A percentile compares a stretch with the other conserved stretches of the same genome.
phyloP scores from a whole-genome alignment of 225 moss, liverwort and hornwort genomes.

The Polytrichum commune region DNA sequence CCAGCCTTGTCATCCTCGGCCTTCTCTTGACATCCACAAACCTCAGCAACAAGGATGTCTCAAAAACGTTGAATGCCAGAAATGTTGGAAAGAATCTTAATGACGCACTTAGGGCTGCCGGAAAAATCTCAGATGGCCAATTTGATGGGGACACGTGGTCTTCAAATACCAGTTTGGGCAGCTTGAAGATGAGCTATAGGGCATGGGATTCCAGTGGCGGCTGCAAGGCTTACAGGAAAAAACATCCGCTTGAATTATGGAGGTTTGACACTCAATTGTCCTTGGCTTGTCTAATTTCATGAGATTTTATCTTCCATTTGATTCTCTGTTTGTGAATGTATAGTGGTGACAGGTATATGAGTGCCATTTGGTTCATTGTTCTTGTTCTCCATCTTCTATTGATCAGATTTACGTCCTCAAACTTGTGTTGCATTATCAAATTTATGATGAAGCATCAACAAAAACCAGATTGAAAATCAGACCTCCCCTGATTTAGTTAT shows the following conservation, averaged over 20 bases:
- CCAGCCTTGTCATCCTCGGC: conserved; percentile 1
- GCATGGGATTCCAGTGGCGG: conserved; percentile 21
- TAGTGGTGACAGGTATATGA: no score
- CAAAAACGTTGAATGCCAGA: background rate
- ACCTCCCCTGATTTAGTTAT: no score
- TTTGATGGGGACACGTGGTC: background rate
- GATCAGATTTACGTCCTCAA: background rate
- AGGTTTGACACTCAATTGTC: conserved; percentile 6
- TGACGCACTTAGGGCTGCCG: background rate
- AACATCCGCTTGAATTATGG: conserved; percentile 4
- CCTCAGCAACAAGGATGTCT: background rate
- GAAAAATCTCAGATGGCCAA: background rate
- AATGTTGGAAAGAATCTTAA: background rate
- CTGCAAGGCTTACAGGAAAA: conserved; percentile 15
- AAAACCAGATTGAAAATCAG: no score
- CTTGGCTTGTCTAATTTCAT: background rate
- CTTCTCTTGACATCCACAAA: conserved; percentile 4
- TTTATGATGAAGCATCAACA: no score
- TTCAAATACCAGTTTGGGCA: background rate
- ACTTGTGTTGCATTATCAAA: no score
- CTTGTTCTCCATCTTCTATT: background rate
- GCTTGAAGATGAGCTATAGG: conserved; percentile 8
- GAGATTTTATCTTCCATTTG: background rate
- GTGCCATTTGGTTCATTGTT: background rate
- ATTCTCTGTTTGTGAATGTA: background rate